A percentile compares a stretch with the other conserved stretches of the same genome.
phyloP scores from a whole-genome alignment of 139 green algal species.

The Coelastrella sp. region DNA sequence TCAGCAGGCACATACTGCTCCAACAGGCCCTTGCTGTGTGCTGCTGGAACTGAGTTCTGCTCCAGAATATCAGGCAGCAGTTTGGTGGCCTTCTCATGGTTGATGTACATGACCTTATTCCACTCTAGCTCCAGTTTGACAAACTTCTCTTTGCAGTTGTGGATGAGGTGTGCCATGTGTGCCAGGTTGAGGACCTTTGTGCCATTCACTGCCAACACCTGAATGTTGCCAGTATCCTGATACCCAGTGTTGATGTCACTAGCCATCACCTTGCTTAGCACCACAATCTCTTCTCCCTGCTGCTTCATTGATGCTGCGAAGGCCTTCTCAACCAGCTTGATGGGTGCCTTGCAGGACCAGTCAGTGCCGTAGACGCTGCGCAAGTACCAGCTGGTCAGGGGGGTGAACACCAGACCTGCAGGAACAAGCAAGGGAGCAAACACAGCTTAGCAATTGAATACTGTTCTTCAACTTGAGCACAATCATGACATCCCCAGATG shows the following conservation, averaged over 20 bases:
- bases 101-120: conserved; percentile 68
- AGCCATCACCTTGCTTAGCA: conserved; percentile 74
- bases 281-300: conserved; percentile 67
- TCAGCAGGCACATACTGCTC: conserved; percentile 12
- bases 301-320: conserved; percentile 52
- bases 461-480: too few relatives aligned
- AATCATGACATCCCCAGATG: not conserved
- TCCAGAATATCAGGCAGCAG: conserved; percentile 73
- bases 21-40: conserved; percentile 65
- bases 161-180: conserved; percentile 76
- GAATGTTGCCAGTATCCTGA: conserved; percentile 81
- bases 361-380: conserved; percentile 82
- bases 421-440: conserved; percentile 49
- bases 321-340: conserved; percentile 85
- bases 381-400: conserved; percentile 45
- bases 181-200: conserved; percentile 78
- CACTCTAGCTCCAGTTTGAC: conserved; percentile 89
- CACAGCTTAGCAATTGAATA: not conserved
- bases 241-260: conserved; percentile 78
- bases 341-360: conserved; percentile 88
- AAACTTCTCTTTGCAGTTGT: conserved; percentile 63
- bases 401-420: conserved; percentile 82
- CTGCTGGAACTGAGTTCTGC: conserved; percentile 76
- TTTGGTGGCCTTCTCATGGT: conserved; percentile 56
- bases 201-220: conserved; percentile 77